Evolutionary conservation across 2,329 filamentous ascomycete species (phyloP).

Genomic region (Calonectria hongkongensis): DNA sequence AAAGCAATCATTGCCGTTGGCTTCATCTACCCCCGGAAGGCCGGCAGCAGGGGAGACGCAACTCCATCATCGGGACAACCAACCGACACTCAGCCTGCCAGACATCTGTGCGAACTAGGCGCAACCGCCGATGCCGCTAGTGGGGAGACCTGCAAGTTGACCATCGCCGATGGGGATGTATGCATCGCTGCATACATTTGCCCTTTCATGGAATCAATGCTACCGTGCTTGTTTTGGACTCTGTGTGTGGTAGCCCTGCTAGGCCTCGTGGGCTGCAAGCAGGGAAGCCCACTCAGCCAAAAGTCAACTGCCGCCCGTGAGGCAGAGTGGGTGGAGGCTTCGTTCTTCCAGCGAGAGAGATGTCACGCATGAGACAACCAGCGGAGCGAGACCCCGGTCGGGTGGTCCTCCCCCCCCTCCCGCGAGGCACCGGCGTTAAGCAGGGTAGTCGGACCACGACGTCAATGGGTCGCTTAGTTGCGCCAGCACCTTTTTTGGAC

Average conservation of each 20-base stretch:
- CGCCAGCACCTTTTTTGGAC: slow-evolving; percentile 28
- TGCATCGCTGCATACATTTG: slow-evolving; percentile 30
- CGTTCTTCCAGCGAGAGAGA: slow-evolving; percentile 31
- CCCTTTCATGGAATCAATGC: slow-evolving; percentile 16
- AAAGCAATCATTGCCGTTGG: slow-evolving; percentile 21
- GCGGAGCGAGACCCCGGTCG: slow-evolving; percentile 31
- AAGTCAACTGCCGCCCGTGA: slow-evolving; percentile 39
- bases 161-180: slow-evolving; percentile 31
- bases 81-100: slow-evolving; percentile 8
- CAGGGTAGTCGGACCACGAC: slow-evolving; percentile 37
- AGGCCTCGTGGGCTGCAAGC: slow-evolving; percentile 32
- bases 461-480: slow-evolving; percentile 38
- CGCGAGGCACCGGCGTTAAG: slow-evolving; percentile 43
- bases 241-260: slow-evolving; percentile 29
- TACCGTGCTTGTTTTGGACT: slow-evolving; percentile 19
- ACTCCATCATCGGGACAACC: slow-evolving; percentile 11
- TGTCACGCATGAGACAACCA: slow-evolving; percentile 43
- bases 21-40: slow-evolving; percentile 34
- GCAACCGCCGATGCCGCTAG: slow-evolving; percentile 37
- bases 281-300: slow-evolving; percentile 25
- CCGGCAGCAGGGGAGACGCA: slow-evolving; percentile 29
- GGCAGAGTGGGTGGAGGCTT: slow-evolving; percentile 33
- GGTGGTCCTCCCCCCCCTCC: slow-evolving; percentile 19
- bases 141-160: slow-evolving; percentile 20
- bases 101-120: slow-evolving; percentile 28